Evolutionary conservation across 371 early-diverging fungal genomes (phyloP), one percentile per base, ranked within the genome.

Genomic region (Spiromyces aspiralis): DNA sequence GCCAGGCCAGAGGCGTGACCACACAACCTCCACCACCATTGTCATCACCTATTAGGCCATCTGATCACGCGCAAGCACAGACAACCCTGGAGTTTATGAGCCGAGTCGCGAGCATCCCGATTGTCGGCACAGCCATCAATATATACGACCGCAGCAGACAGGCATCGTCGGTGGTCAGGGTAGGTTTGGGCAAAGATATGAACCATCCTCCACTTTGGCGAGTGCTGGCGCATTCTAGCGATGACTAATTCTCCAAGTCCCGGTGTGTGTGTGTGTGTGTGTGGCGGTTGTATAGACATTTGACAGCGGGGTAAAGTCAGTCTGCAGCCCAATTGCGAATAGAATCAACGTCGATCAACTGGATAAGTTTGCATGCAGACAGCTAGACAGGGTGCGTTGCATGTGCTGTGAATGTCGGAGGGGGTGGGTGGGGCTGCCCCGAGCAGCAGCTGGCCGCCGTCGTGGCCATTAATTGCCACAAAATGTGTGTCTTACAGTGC

Each of bases 81-180:
- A 24, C 35, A 43, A 25, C 51, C 3, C 44, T 50, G 25, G 72
- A 70, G 45, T 86, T 87, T 43, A 76, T 87, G 54, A 62, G 70
- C 35, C 75, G 88, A 26, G 80, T 88, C 46, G 77, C 86, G 52
- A 80, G 73, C 50, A 67, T 86, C 2, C 88, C 90, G 4, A 48
- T 90, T n/a, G 83, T 93, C 44, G 78, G 80, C 55, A 75, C 79
- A 4, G 79, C 86, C 2, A 50, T 90, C 24, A 74, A 72, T 25
- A 82, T 79, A 1, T 90, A 90, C 56, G 85, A 83, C 49, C 75
- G 71, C 26, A 74, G 80, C 28, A 83, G 84, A 62, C 80, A 81
- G 47, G 77, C 75, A 23, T 82, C 78, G 55, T 64, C 70, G 42
- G 70, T 87, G n/a, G 68, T 86, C 44, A 75, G 79, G 70, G 79